Percentiles rank a stretch among this genome's conserved stretches.
Conservation (phyloP, 768 basidiomycete species). For the Lactarius quietus region DNA sequence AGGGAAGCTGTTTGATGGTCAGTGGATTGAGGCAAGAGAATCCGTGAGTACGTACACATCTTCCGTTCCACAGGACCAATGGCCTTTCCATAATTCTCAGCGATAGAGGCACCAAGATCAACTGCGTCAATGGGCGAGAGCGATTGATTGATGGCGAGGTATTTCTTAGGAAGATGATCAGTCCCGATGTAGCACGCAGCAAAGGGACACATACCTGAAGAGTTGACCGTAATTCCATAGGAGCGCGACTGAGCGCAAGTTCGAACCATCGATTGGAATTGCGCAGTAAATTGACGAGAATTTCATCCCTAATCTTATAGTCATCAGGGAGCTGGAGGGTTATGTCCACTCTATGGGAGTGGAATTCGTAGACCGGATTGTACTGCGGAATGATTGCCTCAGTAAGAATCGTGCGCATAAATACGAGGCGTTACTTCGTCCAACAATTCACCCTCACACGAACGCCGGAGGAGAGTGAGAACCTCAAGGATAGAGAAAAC, state of each 20-base stretch:
- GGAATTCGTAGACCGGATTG: conserved; percentile 81
- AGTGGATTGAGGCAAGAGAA: neutral
- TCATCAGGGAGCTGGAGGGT: conserved; percentile 81
- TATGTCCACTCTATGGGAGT: conserved; percentile 71
- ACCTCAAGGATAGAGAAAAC: conserved; percentile 90
- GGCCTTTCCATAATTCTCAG: conserved; percentile 79
- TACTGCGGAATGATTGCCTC: conserved; percentile 49
- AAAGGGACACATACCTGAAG: conserved; percentile 59
- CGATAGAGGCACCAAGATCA: conserved; percentile 89
- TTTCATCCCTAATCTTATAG: conserved; percentile 80
- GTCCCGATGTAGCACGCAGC: neutral
- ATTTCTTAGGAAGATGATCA: conserved; percentile 56
- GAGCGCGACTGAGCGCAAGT: conserved; percentile 80
- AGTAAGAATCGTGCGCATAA: conserved; percentile 2
- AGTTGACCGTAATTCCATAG: conserved; percentile 88
- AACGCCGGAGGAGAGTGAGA: conserved; percentile 79
- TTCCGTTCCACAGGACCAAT: conserved; percentile 76
- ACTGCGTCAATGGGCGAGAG: conserved; percentile 67
- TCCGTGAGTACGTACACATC: conserved; percentile 49
- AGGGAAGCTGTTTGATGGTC: conserved; percentile 46
- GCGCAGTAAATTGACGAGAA: conserved; percentile 68
- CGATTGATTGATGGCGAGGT: conserved; percentile 73
- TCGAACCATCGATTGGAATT: conserved; percentile 84
- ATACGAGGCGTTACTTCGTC: conserved; percentile 67
- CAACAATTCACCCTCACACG: conserved; percentile 85